Evolutionary conservation across 179 eudicot genomes (phyloP).

Genomic region (Carnegiea gigantea): DNA sequence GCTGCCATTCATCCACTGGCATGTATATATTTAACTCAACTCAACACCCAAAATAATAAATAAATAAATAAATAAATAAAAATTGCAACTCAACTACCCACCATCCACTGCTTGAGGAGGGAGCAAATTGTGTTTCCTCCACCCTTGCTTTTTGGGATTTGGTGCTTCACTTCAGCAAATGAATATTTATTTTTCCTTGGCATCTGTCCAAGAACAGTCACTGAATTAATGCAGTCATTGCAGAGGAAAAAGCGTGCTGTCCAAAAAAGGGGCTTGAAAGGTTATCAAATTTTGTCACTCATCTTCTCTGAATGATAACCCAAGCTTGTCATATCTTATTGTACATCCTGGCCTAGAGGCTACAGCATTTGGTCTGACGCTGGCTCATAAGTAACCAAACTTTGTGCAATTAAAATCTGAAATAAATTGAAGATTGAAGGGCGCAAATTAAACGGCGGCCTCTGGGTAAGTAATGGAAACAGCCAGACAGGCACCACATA

Average conservation of each 20-base stretch:
- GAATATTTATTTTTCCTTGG: background rate
- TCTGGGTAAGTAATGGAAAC: too few relatives aligned
- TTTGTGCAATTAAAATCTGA: too few relatives aligned
- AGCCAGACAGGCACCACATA: too few relatives aligned
- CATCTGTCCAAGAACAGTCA: background rate
- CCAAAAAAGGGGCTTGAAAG: background rate
- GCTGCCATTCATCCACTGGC: background rate
- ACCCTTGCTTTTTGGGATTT: conserved; percentile 1
- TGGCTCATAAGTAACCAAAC: too few relatives aligned
- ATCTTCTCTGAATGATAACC: background rate
- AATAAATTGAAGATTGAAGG: too few relatives aligned
- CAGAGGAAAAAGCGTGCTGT: background rate
- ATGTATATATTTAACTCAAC: background rate
- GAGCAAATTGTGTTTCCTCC: background rate
- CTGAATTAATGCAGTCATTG: background rate
- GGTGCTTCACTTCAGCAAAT: background rate
- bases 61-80: too few relatives aligned
- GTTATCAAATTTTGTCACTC: background rate
- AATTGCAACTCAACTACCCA: background rate
- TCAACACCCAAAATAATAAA: background rate
- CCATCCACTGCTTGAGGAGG: background rate
- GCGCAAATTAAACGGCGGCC: too few relatives aligned
- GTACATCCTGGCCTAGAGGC: too few relatives aligned
- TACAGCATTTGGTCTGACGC: too few relatives aligned
- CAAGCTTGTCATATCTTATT: background rate